Conservation (phyloP, 2,329 filamentous ascomycete genomes). For the Davidsoniella australis region DNA sequence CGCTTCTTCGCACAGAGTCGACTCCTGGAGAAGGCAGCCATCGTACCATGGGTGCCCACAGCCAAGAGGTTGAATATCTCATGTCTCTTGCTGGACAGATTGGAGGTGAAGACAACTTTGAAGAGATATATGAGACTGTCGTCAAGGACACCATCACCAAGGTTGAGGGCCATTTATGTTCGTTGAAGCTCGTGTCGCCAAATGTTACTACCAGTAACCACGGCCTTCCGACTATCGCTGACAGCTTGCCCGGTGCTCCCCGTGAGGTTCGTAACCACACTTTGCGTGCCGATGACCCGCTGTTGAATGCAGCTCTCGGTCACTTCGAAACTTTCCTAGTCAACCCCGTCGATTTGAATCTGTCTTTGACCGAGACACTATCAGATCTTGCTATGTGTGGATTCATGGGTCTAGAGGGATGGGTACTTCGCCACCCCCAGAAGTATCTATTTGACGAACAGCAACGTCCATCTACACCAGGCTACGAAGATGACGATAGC, state of each 20-base stretch:
- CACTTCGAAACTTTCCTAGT: slow-evolving; percentile 68
- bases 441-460: slow-evolving; percentile 38
- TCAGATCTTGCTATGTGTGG: slow-evolving; percentile 72
- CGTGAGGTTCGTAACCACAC: slow-evolving; percentile 43
- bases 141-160: slow-evolving; percentile 53
- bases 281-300: slow-evolving; percentile 43
- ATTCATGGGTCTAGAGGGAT: slow-evolving; percentile 73
- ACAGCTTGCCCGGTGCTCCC: slow-evolving; percentile 43
- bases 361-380: slow-evolving; percentile 70
- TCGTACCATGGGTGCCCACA: slow-evolving; percentile 56
- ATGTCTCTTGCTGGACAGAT: slow-evolving; percentile 51
- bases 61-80: slow-evolving; percentile 57
- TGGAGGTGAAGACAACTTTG: slow-evolving; percentile 51
- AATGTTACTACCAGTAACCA: slow-evolving; percentile 39
- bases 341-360: slow-evolving; percentile 81
- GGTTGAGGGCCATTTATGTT: slow-evolving; percentile 59
- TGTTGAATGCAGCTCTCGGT: slow-evolving; percentile 48
- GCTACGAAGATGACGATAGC: slow-evolving; percentile 23
- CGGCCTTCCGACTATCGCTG: slow-evolving; percentile 35
- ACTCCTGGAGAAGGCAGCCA: slow-evolving; percentile 32
- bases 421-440: slow-evolving; percentile 62
- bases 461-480: slow-evolving; percentile 14
- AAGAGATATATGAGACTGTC: slow-evolving; percentile 55
- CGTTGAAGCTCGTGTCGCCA: slow-evolving; percentile 47
- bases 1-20: slow-evolving; percentile 51